Base-by-base conservation (phyloP, 345 rosid species). In the Eucalyptus sideroxylon region DNA sequence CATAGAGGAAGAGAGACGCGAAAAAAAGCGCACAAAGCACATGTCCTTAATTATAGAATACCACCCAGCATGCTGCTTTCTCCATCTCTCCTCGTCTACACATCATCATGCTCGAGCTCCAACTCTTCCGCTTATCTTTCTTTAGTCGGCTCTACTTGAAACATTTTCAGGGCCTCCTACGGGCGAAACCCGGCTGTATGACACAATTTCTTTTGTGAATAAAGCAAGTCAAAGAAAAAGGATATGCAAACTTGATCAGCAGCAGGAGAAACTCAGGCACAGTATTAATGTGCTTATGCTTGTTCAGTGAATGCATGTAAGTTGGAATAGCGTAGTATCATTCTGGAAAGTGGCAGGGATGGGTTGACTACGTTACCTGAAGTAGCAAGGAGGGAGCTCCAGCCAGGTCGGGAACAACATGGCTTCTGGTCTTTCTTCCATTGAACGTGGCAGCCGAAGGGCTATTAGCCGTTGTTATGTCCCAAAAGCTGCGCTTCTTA, bases 401-500 rank as follows among this genome's bases (percentile, higher is more conserved):
- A 86, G 92, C 91, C 69, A 91, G 92, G 88, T 96, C 96, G 65
- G 93, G 86, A 87, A 60, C 80, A n/a, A 91, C 93, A 88, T 96
- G 95, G 91, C 96, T 96, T 93, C 95, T 96, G 40, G 96, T 96
- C 94, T 96, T 96, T 89, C 99, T 95, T 91, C 95, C 94, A 90
- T 92, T 95, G 56, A 88, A 59, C 50, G 93, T 92, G 83, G 90
- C 83, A 67, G 93, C 90, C 2, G 98, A 95, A 86, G 99, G 99
- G 91, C 98, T 96, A 89, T 92, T 95, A 31, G 94, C 94, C 87
- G 96, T 91, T 31, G 95, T 90, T 91, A 97, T 96, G 91, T 97
- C 99, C 99, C 99, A 96, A 87, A 95, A 96, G 93, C 97, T 97
- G 91, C 99, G 90, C 91, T 97, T 97, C 90, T 95, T 96, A 51